Base-by-base conservation (phyloP, 257 asterid genomes). In the Solanum sejunctum region DNA sequence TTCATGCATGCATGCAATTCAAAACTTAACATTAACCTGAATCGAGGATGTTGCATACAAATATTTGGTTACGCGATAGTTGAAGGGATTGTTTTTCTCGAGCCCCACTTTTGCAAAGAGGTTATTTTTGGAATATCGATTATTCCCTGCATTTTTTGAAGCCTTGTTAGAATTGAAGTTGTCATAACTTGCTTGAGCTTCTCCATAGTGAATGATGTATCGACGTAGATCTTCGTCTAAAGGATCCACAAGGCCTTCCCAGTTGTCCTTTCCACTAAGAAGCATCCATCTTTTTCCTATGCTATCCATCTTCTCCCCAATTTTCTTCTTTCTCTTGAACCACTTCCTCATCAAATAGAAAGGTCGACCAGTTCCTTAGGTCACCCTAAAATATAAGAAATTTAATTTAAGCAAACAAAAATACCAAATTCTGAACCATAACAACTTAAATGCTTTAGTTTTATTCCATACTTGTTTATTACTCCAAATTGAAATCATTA, bases 201-300 rank as follows among this genome's bases (percentile, higher is more conserved):
- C 86, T 0, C 92, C 95, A 39, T 90, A 90, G 73, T 93, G 93
- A 67, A 91, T 61, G 10, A 91, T 26, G 85, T 92, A 90, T n/a
- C 58, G 70, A 12, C 91, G 87, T 16, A 91, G 90, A 77, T 93
- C 95, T 43, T 11, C 10, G 87, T 91, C 93, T 10, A 92, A 88
- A 32, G 97, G 97, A 43, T 87, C 84, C 55, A 92, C 10, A 61
- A 92, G 91, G 83, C 84, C 52, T 6, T 86, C 75, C 97, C 95
- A 93, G 80, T 87, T 85, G 3, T 86, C 83, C 81, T 84, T 70
- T 41, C 95, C 97, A 55, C 91, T 87, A 2, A 91, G 91, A 43
- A 71, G 15, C 67, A 75, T 89, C 95, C 95, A 93, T 86, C 89
- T 90, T 39, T 70, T 39, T 80, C 90, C 64, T 85, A 90, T 85